phyloP scores from a whole-genome alignment of 1,284 basidiomycete species.

The Trichosporon asahii region DNA sequence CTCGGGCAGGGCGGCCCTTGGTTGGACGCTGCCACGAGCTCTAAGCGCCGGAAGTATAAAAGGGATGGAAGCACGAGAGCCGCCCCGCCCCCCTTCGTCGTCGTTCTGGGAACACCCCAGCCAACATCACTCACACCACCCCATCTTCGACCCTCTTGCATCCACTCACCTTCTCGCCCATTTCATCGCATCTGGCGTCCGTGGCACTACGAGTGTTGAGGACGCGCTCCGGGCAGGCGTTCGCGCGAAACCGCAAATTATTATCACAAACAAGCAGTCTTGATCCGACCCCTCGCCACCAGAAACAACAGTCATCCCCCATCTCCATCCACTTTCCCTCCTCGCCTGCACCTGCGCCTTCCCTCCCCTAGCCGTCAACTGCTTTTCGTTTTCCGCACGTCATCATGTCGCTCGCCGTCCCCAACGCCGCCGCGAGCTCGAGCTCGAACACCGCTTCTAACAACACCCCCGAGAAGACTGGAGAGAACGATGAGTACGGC shows the following conservation, averaged over 20 bases:
- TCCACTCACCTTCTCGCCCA: background rate
- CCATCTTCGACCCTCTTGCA: background rate
- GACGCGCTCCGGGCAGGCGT: constrained; percentile 6
- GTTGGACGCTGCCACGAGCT: constrained; percentile 4
- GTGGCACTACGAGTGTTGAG: constrained; percentile 1
- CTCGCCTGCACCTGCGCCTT: background rate
- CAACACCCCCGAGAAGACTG: constrained; percentile 12
- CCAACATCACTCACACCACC: constrained; percentile 5
- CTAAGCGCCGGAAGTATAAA: constrained; percentile 2
- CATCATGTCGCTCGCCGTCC: constrained; percentile 33
- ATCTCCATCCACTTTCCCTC: background rate
- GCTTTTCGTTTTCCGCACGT: background rate
- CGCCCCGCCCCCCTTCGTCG: constrained; percentile 7
- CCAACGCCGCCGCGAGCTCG: constrained; percentile 15
- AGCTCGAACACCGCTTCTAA: background rate
- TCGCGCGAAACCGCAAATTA: constrained; percentile 11
- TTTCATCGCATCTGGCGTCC: constrained; percentile 2
- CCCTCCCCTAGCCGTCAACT: background rate
- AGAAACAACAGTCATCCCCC: background rate
- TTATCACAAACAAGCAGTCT: constrained; percentile 8
- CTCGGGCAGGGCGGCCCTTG: background rate
- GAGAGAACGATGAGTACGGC: constrained; percentile 17
- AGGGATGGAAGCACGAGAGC: constrained; percentile 5
- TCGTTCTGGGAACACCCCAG: constrained; percentile 9
- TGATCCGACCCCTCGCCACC: constrained; percentile 1